Evolutionary conservation across 345 rosid genomes (phyloP), one percentile per base, ranked within the genome.

Genomic region (Stellera chamaejasme): DNA sequence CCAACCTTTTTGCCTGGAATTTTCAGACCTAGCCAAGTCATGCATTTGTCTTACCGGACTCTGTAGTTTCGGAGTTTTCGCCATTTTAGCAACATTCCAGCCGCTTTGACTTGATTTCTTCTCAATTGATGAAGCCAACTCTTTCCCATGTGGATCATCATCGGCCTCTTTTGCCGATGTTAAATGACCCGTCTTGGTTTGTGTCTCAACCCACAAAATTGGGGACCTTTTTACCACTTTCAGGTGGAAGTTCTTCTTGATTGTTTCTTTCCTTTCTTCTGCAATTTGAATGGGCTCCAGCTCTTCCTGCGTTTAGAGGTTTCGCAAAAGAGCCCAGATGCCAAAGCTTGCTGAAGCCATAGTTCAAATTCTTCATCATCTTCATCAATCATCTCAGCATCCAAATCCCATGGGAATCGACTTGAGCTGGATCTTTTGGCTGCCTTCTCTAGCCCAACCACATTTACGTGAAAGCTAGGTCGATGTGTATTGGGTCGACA

Each of bases 401-500:
- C 97, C 65, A 89, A 66, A 70, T 81, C 89, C 99, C 96, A 87
- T 0, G 92, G 96, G 57, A 69, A 90, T 68, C 90, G 77, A 69
- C 96, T 82, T 11, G 97, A 94, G 72, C 71, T 82, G 50, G 95
- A 83, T 58, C 85, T 71, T 16, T 87, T 90, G 13, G 95, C 72
- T n/a, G 85, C 79, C 76, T 88, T 90, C 68, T 80, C 96, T 72
- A 80, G 72, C 13, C 90, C 97, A 60, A 94, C 97, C 93, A 84
- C 84, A 76, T 93, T 93, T 56, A 93, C 96, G 55, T 83, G 96
- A 81, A 89, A 89, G 72, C 97, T 89, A 16, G 97, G 97, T 45
- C 94, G 76, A 69, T 89, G 99, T 27, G 97, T 89, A 75, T 93
- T 87, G n/a, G 97, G 97, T 75, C 94, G 73, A 66, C 97, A 89